Base-by-base conservation (phyloP, 208 protist genomes). In the Wallacemonas collosoma region DNA sequence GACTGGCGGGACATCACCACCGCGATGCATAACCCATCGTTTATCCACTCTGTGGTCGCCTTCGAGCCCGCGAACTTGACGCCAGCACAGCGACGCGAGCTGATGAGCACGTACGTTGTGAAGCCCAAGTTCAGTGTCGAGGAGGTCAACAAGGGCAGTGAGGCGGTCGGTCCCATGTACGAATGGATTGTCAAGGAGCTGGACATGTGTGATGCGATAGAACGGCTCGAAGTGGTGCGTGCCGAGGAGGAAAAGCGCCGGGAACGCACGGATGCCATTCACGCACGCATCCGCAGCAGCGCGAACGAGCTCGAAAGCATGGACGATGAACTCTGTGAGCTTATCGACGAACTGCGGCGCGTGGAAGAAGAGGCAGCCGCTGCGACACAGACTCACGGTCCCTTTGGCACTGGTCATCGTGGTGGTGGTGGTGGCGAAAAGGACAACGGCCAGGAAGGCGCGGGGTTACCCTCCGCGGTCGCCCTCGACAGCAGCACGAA, bases 121-220 rank as follows among this genome's bases (percentile, higher is more conserved):
- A 65, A 80, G 48, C 70, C 77, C 0, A 73, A 71, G 47, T 91
- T 93, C 69, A 81, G 76, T 3, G 80, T 85, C 62, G 76, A 81
- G 38, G 85, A 88, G 26, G 85, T 82, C 1, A 63, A 80, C 26
- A 83, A 83, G 57, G 88, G 83, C 39, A 93, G 88, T 54, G 69
- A 72, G 36, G 82, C 83, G 0, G 72, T 93, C 45, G 83, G 66
- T 1, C 71, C 85, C 48, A 57, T 93, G 48, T 85, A 91, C 12
- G 69, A 85, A 53, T 91, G 86, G 88, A 71, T 89, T 38, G 63
- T 89, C 36, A 75, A 76, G 44, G 79, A 88, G 66, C 48, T 85
- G 8, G 79, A 87, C 63, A 77, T 86, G 57, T 43, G 54, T 11
- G 66, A 75, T 45, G 81, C 78, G 17, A 55, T 65, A 26, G 39